A percentile compares a stretch with the other conserved stretches of the same genome.
Evolutionary conservation across 345 rosid species (phyloP).

Genomic region (Dipteronia sinensis): DNA sequence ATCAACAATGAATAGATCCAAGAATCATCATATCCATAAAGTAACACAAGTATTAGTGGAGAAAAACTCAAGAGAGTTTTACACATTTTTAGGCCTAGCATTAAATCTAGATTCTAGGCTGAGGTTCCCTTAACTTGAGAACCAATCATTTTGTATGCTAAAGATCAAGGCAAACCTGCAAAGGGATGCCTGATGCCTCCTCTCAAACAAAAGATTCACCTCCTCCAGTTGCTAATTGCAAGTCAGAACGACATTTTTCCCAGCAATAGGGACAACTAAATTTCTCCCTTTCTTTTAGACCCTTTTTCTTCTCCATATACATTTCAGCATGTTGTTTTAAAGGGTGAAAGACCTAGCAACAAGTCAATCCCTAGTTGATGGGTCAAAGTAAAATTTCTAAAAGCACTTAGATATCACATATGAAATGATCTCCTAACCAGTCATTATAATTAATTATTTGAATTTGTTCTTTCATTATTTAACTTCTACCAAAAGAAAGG

Average conservation of each 20-base stretch:
- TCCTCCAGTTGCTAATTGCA: not conserved
- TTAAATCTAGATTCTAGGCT: not conserved
- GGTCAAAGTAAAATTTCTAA: not conserved
- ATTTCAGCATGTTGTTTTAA: not conserved
- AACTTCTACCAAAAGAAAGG: not conserved
- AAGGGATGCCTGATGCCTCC: not conserved
- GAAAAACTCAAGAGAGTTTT: not conserved
- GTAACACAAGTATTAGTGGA: not conserved
- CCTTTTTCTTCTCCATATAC: no score
- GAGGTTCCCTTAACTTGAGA: not conserved
- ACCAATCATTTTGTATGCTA: not conserved
- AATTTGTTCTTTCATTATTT: not conserved
- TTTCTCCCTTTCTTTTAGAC: not conserved
- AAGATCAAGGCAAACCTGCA: not conserved
- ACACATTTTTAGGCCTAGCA: not conserved
- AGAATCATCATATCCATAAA: no score
- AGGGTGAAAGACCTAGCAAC: not conserved
- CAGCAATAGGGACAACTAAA: not conserved
- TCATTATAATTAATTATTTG: not conserved
- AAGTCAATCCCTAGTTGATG: slow-evolving; percentile 2
- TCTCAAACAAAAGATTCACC: not conserved
- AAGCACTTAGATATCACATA: not conserved
- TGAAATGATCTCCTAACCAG: not conserved
- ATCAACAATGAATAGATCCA: not conserved
- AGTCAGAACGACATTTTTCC: not conserved